phyloP scores from a whole-genome alignment of 1,284 basidiomycete species.

The Ustilago trichophora region DNA sequence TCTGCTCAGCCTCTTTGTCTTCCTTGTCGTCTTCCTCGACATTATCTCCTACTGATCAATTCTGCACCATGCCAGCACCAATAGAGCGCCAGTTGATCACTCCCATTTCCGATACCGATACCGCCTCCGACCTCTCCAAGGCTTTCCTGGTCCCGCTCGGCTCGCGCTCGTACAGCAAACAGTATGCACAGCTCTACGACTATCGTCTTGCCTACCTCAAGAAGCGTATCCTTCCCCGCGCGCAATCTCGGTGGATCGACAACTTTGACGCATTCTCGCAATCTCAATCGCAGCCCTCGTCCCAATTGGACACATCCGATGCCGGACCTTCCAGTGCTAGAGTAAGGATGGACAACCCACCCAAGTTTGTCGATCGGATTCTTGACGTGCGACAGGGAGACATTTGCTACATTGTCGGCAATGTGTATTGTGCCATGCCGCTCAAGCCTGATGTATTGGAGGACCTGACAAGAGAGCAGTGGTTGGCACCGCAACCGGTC shows the following conservation, averaged over 20 bases:
- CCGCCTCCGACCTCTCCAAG: conserved; percentile 30
- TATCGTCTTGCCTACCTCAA: conserved; percentile 62
- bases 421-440: conserved; percentile 97
- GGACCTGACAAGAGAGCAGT: conserved; percentile 92
- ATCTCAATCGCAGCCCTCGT: conserved; percentile 23
- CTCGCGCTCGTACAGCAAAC: conserved; percentile 54
- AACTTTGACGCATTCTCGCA: conserved; percentile 32
- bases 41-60: not conserved
- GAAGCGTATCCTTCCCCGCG: conserved; percentile 51
- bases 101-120: not conserved
- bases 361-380: conserved; percentile 80
- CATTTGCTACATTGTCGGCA: conserved; percentile 90
- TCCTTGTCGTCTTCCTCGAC: not conserved
- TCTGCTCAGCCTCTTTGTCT: not conserved
- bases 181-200: conserved; percentile 65
- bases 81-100: conserved; percentile 12
- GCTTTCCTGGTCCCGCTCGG: conserved; percentile 54
- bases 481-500: conserved; percentile 80
- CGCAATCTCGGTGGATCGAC: conserved; percentile 43
- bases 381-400: conserved; percentile 86
- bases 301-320: conserved; percentile 15
- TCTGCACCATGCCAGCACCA: conserved; percentile 15
- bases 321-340: conserved; percentile 14
- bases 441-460: conserved; percentile 96
- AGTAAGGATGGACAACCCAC: conserved; percentile 24